A percentile compares a stretch with the other conserved stretches of the same genome.
These are phyloP conservation scores for Dryas drummondii DNA, from an alignment of 306 rosid genomes.

Conservation along the genomic window DNA sequence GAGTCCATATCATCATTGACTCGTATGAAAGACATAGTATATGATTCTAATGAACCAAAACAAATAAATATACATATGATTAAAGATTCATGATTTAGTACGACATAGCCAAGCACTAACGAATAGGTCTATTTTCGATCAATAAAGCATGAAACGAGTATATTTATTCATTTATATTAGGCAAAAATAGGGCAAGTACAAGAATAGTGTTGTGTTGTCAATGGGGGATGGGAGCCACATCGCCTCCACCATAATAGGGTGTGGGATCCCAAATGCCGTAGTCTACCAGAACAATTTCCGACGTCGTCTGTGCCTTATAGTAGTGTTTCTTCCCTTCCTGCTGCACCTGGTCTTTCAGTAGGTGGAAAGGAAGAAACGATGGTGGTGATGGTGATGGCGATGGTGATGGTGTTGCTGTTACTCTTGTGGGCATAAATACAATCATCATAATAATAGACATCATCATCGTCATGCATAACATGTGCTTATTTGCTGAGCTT, in stretches of 20 bases:
- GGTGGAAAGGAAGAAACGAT: background rate
- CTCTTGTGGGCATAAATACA: constrained; percentile 1
- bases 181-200: background rate
- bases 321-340: constrained; percentile 7
- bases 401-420: background rate
- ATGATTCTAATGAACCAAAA: too few relatives aligned
- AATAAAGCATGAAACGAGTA: background rate
- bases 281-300: constrained; percentile 32
- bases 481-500: background rate
- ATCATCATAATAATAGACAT: constrained; percentile 21
- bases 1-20: too few relatives aligned
- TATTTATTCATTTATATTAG: background rate
- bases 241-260: constrained; percentile 40
- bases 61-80: too few relatives aligned
- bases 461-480: constrained; percentile 23
- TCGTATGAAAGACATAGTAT: too few relatives aligned
- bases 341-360: constrained; percentile 2
- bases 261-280: constrained; percentile 46
- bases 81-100: background rate
- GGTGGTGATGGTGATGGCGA: constrained; percentile 7
- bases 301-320: background rate
- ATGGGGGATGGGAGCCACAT: constrained; percentile 57
- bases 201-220: background rate
- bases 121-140: background rate
- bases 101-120: background rate